phyloP scores from a whole-genome alignment of 768 basidiomycete genomes.

The Pilatotrama ljubarskyi region DNA sequence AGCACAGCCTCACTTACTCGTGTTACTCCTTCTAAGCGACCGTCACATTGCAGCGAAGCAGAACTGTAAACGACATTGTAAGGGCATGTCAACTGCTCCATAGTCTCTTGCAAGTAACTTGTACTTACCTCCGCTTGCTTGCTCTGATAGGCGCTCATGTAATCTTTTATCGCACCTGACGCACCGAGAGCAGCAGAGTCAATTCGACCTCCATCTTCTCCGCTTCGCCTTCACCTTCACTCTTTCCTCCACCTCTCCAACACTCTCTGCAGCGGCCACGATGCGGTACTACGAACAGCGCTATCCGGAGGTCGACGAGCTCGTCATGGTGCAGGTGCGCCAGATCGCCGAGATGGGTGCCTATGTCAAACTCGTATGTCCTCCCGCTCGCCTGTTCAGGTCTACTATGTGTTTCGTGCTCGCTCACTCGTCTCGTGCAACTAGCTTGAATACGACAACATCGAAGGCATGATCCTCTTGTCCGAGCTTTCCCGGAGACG shows the following conservation, averaged over 20 bases:
- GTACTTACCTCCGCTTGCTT: background rate
- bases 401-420: background rate
- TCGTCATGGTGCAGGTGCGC: constrained; percentile 99
- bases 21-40: background rate
- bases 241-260: background rate
- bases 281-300: constrained; percentile 95
- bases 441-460: constrained; percentile 98
- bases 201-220: constrained; percentile 7
- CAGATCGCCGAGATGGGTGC: constrained; percentile 99
- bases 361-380: constrained; percentile 91
- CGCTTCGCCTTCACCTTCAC: background rate
- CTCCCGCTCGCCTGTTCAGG: background rate
- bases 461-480: constrained; percentile 99
- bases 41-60: too few species aligned
- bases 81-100: too few species aligned
- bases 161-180: constrained; percentile 11
- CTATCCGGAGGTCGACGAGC: constrained; percentile 95
- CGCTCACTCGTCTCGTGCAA: constrained; percentile 5
- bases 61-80: too few species aligned
- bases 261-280: constrained; percentile 9
- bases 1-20: too few species aligned
- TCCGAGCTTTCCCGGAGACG: constrained; percentile 96
- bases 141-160: background rate
- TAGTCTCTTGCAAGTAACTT: too few species aligned
- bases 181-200: background rate